phyloP scores from a whole-genome alignment of 176 grass and related monocot species.

The Hsuehochloa calcarea region DNA sequence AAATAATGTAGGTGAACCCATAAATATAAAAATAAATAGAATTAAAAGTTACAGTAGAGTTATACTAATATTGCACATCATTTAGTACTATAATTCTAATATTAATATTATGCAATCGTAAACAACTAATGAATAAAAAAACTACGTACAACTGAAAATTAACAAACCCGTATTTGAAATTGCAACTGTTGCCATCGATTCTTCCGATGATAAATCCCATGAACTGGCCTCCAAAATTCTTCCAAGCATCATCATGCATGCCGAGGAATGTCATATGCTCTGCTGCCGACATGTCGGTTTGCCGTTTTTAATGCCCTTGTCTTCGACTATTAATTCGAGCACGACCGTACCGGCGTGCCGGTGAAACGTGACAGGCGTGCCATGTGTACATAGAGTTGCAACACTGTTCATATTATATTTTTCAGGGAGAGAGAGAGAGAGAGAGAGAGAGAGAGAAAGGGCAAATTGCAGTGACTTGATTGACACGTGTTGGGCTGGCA shows the following conservation, averaged over 20 bases:
- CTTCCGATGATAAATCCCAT: too few relatives aligned
- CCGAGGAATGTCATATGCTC: neutral
- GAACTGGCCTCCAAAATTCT: neutral
- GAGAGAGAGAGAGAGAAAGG: too few relatives aligned
- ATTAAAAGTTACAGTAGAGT: too few relatives aligned
- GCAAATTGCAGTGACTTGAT: neutral
- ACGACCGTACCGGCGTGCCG: neutral
- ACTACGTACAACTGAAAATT: too few relatives aligned
- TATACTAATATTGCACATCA: too few relatives aligned
- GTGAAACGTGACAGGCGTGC: neutral
- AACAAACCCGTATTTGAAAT: too few relatives aligned
- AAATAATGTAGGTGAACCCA: too few relatives aligned
- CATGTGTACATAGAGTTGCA: neutral
- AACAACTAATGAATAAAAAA: too few relatives aligned
- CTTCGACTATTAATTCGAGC: neutral
- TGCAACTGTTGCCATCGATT: neutral
- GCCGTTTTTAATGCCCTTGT: neutral
- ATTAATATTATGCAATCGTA: too few relatives aligned
- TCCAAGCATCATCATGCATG: neutral
- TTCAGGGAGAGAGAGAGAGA: too few relatives aligned
- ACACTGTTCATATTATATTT: neutral
- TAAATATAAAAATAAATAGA: too few relatives aligned
- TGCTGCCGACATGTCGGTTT: neutral
- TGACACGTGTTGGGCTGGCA: constrained; percentile 11
- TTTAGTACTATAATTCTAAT: too few relatives aligned